Evolutionary conservation across 2,329 filamentous ascomycete genomes (phyloP).

Genomic region (Fusarium sp.): DNA sequence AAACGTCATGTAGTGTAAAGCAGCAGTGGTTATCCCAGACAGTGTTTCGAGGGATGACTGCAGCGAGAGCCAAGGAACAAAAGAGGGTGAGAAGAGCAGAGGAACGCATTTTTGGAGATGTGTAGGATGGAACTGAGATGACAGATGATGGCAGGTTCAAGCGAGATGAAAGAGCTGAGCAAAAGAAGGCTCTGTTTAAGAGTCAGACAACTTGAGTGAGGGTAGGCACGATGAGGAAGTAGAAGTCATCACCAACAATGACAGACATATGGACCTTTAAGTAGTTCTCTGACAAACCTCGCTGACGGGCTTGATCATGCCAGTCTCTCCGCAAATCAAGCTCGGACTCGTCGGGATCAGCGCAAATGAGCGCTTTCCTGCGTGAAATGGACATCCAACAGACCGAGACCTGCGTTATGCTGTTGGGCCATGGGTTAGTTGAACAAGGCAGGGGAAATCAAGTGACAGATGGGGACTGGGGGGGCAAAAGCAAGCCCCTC

Average conservation of each 20-base stretch:
- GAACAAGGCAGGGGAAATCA: slow-evolving; percentile 21
- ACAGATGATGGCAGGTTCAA: background rate
- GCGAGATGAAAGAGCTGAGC: background rate
- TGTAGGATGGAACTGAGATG: slow-evolving; percentile 4
- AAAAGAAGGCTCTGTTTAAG: background rate
- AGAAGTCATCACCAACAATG: slow-evolving; percentile 4
- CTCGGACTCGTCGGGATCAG: slow-evolving; percentile 29
- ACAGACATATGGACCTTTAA: slow-evolving; percentile 15
- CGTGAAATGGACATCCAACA: slow-evolving; percentile 23
- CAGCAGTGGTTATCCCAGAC: slow-evolving; percentile 45
- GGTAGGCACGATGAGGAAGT: background rate
- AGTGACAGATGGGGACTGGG: slow-evolving; percentile 12
- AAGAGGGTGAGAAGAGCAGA: slow-evolving; percentile 35
- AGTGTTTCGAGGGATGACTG: slow-evolving; percentile 36
- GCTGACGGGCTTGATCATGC: background rate
- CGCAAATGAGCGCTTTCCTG: slow-evolving; percentile 24
- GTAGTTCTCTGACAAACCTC: background rate
- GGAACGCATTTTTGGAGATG: slow-evolving; percentile 35
- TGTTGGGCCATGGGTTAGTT: slow-evolving; percentile 34
- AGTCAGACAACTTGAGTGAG: background rate
- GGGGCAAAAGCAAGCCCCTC: slow-evolving; percentile 4
- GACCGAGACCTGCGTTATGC: slow-evolving; percentile 28
- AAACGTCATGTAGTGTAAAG: slow-evolving; percentile 47
- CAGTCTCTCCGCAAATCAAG: background rate
- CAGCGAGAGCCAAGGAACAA: slow-evolving; percentile 32